Conservation (phyloP, 2,329 filamentous ascomycete species). For the Didymella pinodella region DNA sequence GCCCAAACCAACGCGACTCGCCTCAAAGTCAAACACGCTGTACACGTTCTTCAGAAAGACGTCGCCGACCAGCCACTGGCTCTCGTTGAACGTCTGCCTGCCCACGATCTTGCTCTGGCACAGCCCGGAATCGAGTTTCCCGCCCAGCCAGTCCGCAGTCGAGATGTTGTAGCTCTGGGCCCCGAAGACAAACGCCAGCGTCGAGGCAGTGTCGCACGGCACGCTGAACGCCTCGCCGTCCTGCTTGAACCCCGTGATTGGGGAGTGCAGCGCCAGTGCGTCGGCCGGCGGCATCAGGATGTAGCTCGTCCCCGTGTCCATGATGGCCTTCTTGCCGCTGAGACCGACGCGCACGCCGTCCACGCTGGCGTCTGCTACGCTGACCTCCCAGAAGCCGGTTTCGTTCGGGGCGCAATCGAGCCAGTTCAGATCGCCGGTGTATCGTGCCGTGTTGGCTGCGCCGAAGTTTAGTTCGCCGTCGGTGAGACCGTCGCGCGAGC, state of each 20-base stretch:
- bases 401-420: conserved; percentile 60
- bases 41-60: conserved; percentile 92
- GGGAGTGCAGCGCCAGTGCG: conserved; percentile 71
- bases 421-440: conserved; percentile 73
- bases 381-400: conserved; percentile 74
- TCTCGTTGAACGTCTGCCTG: conserved; percentile 67
- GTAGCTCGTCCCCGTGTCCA: conserved; percentile 86
- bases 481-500: conserved; percentile 69
- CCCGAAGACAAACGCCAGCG: conserved; percentile 72
- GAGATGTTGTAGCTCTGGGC: conserved; percentile 72
- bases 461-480: conserved; percentile 83
- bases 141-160: conserved; percentile 74
- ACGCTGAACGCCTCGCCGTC: conserved; percentile 71
- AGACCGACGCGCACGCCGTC: conserved; percentile 63
- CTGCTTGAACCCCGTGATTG: conserved; percentile 68
- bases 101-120: conserved; percentile 78
- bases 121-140: conserved; percentile 43
- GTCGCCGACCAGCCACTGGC: conserved; percentile 82
- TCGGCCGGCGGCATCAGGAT: conserved; percentile 74
- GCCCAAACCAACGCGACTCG: conserved; percentile 65
- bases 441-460: conserved; percentile 70
- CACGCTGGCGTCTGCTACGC: conserved; percentile 69
- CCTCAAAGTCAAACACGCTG: conserved; percentile 80
- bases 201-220: conserved; percentile 72
- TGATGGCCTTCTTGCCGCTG: conserved; percentile 67